Evolutionary conservation across 768 basidiomycete species (phyloP).

Genomic region (Agrocybe pediades): DNA sequence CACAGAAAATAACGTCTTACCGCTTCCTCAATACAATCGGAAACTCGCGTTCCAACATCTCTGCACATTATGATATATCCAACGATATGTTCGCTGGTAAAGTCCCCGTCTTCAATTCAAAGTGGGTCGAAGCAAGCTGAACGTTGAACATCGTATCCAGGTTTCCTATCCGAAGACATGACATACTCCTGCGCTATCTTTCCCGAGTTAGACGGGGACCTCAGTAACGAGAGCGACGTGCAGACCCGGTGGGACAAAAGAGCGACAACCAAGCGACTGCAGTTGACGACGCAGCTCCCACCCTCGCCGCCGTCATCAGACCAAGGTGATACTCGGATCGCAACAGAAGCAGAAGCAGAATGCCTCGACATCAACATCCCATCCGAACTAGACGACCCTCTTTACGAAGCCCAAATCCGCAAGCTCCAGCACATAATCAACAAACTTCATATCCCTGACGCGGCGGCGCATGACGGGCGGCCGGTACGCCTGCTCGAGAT

Average conservation of each 20-base stretch:
- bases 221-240: constrained; percentile 22
- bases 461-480: constrained; percentile 33
- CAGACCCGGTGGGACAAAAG: constrained; percentile 37
- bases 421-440: constrained; percentile 66
- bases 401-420: constrained; percentile 56
- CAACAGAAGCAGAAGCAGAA: background rate
- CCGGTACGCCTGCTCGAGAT: constrained; percentile 62
- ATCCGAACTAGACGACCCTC: constrained; percentile 17
- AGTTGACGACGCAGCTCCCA: constrained; percentile 10
- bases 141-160: constrained; percentile 30
- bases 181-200: constrained; percentile 79
- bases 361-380: background rate
- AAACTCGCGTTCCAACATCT: constrained; percentile 68
- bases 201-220: constrained; percentile 60
- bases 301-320: constrained; percentile 14
- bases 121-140: too few relatives aligned
- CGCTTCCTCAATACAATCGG: constrained; percentile 67
- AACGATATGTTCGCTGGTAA: constrained; percentile 75
- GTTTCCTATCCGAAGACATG: constrained; percentile 70
- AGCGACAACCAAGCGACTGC: constrained; percentile 32
- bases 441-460: constrained; percentile 55
- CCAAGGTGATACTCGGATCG: constrained; percentile 5
- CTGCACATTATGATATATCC: constrained; percentile 78
- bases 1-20: constrained; percentile 56
- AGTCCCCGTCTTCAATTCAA: too few relatives aligned